Evolutionary conservation across 176 grass and related monocot species (phyloP).

Genomic region (Areca catechu): DNA sequence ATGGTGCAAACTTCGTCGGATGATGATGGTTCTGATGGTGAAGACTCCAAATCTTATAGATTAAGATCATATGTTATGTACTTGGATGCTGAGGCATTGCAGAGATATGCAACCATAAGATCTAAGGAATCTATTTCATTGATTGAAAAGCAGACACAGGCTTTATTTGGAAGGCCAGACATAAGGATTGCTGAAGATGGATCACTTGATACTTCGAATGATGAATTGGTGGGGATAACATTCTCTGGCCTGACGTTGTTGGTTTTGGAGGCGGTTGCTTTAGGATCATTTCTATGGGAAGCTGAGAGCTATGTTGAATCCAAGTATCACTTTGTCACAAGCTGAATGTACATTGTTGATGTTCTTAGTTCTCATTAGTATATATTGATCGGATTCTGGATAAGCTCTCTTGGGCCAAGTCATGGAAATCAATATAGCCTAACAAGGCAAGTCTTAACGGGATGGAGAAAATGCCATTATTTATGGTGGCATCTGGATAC

Average conservation of each 20-base stretch:
- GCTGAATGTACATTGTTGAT: no score
- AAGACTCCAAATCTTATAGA: constrained; percentile 48
- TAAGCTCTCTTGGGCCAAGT: no score
- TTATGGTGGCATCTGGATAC: no score
- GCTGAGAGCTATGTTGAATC: constrained; percentile 90
- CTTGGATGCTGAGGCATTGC: constrained; percentile 70
- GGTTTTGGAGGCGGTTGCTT: constrained; percentile 71
- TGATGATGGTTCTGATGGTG: constrained; percentile 31
- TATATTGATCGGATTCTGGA: no score
- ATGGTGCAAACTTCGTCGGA: constrained; percentile 61
- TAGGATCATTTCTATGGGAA: constrained; percentile 92
- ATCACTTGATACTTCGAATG: constrained; percentile 52
- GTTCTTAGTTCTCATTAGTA: no score
- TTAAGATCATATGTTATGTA: constrained; percentile 72
- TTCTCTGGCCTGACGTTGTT: constrained; percentile 70
- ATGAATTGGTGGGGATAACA: constrained; percentile 62
- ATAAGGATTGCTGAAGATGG: constrained; percentile 74
- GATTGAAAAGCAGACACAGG: constrained; percentile 95
- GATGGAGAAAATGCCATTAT: no score
- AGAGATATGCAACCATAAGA: constrained; percentile 80
- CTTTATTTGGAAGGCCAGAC: constrained; percentile 84
- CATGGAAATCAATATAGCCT: no score
- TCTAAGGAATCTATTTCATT: constrained; percentile 73
- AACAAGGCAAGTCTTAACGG: no score
- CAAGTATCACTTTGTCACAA: constrained; percentile 63